Evolutionary conservation across 2,329 filamentous ascomycete species (phyloP).

Genomic region (Bipolaris victoriae): DNA sequence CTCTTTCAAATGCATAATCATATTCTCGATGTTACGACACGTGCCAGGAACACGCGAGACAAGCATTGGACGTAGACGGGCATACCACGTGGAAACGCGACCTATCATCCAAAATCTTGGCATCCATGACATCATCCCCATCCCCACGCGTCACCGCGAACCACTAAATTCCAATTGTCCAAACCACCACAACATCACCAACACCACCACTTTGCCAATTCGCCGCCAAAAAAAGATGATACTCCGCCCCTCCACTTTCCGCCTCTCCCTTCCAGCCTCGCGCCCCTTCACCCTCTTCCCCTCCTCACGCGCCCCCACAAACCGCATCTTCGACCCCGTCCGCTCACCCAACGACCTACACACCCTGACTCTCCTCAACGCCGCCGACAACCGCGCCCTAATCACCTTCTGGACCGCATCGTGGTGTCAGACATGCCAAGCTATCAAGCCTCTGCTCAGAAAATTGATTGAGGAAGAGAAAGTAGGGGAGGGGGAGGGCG

Average conservation of each 20-base stretch:
- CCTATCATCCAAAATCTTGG: slow-evolving; percentile 10
- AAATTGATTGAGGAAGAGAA: slow-evolving; percentile 53
- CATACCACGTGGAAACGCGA: slow-evolving; percentile 49
- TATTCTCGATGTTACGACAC: not conserved
- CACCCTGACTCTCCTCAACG: slow-evolving; percentile 56
- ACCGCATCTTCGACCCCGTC: slow-evolving; percentile 50
- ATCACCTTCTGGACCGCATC: slow-evolving; percentile 59
- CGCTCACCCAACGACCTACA: slow-evolving; percentile 56
- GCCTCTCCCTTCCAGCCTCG: slow-evolving; percentile 5
- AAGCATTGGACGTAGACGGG: not conserved
- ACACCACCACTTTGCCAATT: not conserved
- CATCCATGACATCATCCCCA: slow-evolving; percentile 21
- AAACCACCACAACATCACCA: not conserved
- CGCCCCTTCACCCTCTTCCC: slow-evolving; percentile 27
- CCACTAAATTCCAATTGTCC: not conserved
- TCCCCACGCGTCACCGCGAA: slow-evolving; percentile 10
- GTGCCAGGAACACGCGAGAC: not conserved
- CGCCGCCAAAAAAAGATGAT: not conserved
- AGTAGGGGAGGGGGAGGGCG: slow-evolving; percentile 53
- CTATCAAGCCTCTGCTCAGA: slow-evolving; percentile 52
- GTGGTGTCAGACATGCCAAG: slow-evolving; percentile 55
- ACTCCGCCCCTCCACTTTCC: slow-evolving; percentile 2
- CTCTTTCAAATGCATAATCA: too few relatives aligned
- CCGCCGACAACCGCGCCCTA: slow-evolving; percentile 52
- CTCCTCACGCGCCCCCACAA: slow-evolving; percentile 25